These are phyloP conservation scores for Exophiala phaeomuriformis DNA, from an alignment of 2,329 filamentous ascomycete species.

Conservation along the genomic window DNA sequence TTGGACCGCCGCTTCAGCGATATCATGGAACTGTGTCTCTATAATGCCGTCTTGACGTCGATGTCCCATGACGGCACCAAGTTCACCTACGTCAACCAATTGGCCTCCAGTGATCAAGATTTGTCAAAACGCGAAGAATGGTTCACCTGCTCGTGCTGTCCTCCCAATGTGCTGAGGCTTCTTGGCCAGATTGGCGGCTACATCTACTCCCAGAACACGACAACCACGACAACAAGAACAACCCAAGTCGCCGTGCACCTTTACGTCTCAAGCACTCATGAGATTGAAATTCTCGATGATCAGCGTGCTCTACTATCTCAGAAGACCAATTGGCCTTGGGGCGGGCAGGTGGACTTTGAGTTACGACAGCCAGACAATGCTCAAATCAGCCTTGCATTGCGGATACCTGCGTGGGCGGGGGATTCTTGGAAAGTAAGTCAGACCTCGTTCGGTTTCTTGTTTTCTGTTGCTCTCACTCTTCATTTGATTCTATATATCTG, in stretches of 20 bases:
- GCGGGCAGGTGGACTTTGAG: slow-evolving; percentile 45
- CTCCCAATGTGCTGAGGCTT: slow-evolving; percentile 52
- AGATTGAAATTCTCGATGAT: slow-evolving; percentile 33
- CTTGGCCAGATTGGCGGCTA: slow-evolving; percentile 53
- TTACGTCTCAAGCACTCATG: slow-evolving; percentile 46
- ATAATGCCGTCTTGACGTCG: slow-evolving; percentile 53
- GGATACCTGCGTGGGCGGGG: slow-evolving; percentile 50
- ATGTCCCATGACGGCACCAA: slow-evolving; percentile 50
- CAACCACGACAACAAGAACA: slow-evolving; percentile 8
- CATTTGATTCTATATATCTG: too few relatives aligned
- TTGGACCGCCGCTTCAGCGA: slow-evolving; percentile 50
- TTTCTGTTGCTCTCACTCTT: too few relatives aligned
- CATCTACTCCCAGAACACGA: slow-evolving; percentile 36
- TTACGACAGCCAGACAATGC: background rate
- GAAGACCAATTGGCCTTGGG: slow-evolving; percentile 52
- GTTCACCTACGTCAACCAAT: slow-evolving; percentile 57
- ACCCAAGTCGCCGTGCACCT: slow-evolving; percentile 48
- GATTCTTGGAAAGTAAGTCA: slow-evolving; percentile 27
- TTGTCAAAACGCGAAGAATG: slow-evolving; percentile 48
- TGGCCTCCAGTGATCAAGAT: slow-evolving; percentile 48
- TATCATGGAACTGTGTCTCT: slow-evolving; percentile 55
- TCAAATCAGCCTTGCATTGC: slow-evolving; percentile 20
- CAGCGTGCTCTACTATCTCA: slow-evolving; percentile 41
- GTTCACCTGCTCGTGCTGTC: slow-evolving; percentile 56
- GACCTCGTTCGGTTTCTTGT: background rate